Evolutionary conservation across 768 basidiomycete genomes (phyloP), one percentile per base, ranked within the genome.

Genomic region (Auriscalpium microsporum): DNA sequence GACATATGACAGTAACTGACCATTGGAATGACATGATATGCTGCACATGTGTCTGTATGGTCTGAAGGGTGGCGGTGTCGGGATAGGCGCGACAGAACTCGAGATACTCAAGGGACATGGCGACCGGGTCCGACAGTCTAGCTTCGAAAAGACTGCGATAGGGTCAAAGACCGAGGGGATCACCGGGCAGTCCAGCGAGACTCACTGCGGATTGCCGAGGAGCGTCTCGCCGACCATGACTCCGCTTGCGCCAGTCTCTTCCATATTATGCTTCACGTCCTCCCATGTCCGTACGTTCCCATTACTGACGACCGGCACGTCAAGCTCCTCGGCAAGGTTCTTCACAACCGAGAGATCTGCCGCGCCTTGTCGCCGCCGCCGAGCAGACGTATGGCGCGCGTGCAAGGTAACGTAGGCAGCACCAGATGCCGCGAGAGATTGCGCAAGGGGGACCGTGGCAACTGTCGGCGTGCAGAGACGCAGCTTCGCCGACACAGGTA

Each of bases 221-320:
- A 90, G 68, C n/a, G 80, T 78, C 64, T 90, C 88, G 9, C 86
- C 89, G 1, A 90, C 85, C 89, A 91, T 91, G 53, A 85, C 65
- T 9, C 89, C 89, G 61, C 87, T 82, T 45, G 86, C 86, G 14
- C 76, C 72, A 3, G 87, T 87, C 47, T 71, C 71, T 34, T 67
- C 63, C 50, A 76, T 64, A 63, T 90, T 89, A 23, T 65, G 64
- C 56, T 68, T 65, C 11, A 90, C 65, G 65, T 91, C 83, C 33
- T 69, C 68, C 69, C 77, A 82, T 16, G 66, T 69, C 35, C 81
- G 78, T 16, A 90, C 88, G 63, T 90, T 90, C 10, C 89, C 89
- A 63, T 91, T 91, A 68, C 84, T 87, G 48, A 90, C 69, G 50
- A 89, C 78, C 9, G 83, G 84, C 5, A 88, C 67, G 2, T 63